These are phyloP conservation scores for Fusarium sarcochroum DNA, from an alignment of 2,329 filamentous ascomycete genomes.

Conservation along the genomic window DNA sequence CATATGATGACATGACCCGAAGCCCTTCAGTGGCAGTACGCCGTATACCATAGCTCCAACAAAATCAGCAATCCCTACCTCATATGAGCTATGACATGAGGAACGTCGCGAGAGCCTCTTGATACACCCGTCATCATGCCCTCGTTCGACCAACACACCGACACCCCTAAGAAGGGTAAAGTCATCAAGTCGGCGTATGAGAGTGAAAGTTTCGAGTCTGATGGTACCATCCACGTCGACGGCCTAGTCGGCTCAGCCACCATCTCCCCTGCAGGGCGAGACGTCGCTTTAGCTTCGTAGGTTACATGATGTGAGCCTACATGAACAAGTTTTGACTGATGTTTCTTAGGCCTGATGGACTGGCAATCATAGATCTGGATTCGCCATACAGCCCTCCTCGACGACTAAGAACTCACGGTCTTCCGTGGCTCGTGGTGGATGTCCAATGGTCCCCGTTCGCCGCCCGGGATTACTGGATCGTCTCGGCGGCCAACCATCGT, in stretches of 20 bases:
- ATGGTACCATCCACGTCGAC: constrained; percentile 87
- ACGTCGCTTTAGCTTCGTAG: constrained; percentile 88
- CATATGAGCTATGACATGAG: constrained; percentile 43
- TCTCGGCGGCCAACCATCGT: constrained; percentile 94
- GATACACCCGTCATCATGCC: constrained; percentile 59
- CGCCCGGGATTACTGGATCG: constrained; percentile 90
- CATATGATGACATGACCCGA: constrained; percentile 37
- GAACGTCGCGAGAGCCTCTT: constrained; percentile 40
- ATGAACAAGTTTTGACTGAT: constrained; percentile 13
- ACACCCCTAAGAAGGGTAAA: constrained; percentile 69
- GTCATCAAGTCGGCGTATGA: constrained; percentile 79
- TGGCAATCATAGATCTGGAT: constrained; percentile 93
- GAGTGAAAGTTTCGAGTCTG: constrained; percentile 88
- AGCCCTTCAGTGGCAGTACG: constrained; percentile 31
- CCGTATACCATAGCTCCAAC: constrained; percentile 17
- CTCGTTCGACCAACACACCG: constrained; percentile 61
- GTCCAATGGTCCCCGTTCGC: constrained; percentile 98
- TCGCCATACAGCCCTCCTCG: constrained; percentile 89
- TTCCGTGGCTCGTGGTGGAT: constrained; percentile 95
- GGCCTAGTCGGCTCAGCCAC: constrained; percentile 88
- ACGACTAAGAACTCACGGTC: constrained; percentile 83
- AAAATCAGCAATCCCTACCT: constrained; percentile 9
- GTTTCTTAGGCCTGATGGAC: constrained; percentile 76
- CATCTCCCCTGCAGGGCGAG: constrained; percentile 91
- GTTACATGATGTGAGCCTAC: constrained; percentile 48